Percentiles rank a stretch among this genome's conserved stretches.
phyloP scores from a whole-genome alignment of 2,329 filamentous ascomycete genomes.

The Rugonectria rugulosa region DNA sequence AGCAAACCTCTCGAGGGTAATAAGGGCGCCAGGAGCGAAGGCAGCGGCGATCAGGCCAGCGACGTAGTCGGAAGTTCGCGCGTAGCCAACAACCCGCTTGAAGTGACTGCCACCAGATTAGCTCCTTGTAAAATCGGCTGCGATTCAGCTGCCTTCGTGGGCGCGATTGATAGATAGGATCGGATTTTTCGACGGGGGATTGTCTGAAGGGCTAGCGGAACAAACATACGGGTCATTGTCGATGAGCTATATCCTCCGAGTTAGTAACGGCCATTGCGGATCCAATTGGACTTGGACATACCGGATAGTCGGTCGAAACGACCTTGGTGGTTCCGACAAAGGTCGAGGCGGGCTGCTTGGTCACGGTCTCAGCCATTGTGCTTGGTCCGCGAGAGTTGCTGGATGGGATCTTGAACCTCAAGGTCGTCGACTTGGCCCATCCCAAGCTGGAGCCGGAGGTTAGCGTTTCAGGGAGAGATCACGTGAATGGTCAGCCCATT shows the following conservation, averaged over 20 bases:
- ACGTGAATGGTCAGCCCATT: conserved; percentile 42
- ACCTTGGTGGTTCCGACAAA: conserved; percentile 69
- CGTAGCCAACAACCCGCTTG: conserved; percentile 87
- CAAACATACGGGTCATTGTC: conserved; percentile 91
- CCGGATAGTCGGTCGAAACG: conserved; percentile 84
- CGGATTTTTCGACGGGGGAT: conserved; percentile 9
- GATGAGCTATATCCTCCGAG: conserved; percentile 75
- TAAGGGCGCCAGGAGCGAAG: conserved; percentile 77
- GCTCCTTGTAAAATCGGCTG: conserved; percentile 38
- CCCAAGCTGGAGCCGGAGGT: conserved; percentile 33
- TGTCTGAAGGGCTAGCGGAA: not conserved
- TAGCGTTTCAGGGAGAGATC: conserved; percentile 42
- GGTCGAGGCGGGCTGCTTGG: conserved; percentile 46
- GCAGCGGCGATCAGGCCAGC: conserved; percentile 72
- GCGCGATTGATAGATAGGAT: not conserved
- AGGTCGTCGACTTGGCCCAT: conserved; percentile 35
- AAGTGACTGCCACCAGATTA: conserved; percentile 72
- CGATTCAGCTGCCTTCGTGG: not conserved
- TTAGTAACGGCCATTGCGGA: conserved; percentile 30
- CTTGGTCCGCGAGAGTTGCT: conserved; percentile 40
- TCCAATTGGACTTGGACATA: conserved; percentile 56
- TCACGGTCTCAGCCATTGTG: conserved; percentile 50
- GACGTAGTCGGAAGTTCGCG: conserved; percentile 83
- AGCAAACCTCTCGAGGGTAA: conserved; percentile 81
- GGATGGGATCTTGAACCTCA: conserved; percentile 38